phyloP scores from a whole-genome alignment of 2,329 filamentous ascomycete species.

The Trichoderma cornu-damae region DNA sequence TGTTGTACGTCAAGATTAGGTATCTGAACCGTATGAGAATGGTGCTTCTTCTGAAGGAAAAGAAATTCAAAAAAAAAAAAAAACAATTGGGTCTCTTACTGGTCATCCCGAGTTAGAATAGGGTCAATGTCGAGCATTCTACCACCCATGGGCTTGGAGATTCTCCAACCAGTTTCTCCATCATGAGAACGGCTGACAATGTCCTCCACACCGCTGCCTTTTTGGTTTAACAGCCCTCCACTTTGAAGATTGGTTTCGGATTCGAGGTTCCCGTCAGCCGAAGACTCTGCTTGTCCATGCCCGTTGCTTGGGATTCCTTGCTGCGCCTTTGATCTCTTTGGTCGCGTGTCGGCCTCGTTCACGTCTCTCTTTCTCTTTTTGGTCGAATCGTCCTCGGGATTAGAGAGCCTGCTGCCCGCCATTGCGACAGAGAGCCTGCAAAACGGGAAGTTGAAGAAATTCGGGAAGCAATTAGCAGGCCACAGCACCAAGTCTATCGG shows the following conservation, averaged over 20 bases:
- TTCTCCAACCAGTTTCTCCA: conserved; percentile 46
- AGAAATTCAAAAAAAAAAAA: too few species aligned
- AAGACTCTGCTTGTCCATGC: conserved; percentile 2
- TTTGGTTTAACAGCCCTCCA: conserved; percentile 7
- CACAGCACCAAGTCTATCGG: conserved; percentile 19
- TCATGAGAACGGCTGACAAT: conserved; percentile 29
- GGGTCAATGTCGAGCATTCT: conserved; percentile 61
- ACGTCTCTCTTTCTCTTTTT: conserved; percentile 47
- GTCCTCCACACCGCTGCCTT: conserved; percentile 24
- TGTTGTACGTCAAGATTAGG: conserved; percentile 69
- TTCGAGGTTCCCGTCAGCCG: neutral
- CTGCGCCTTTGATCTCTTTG: conserved; percentile 34
- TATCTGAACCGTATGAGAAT: conserved; percentile 45
- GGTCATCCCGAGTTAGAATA: conserved; percentile 56
- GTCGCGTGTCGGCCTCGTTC: conserved; percentile 38
- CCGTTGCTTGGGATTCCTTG: conserved; percentile 23
- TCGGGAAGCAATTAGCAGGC: conserved; percentile 11
- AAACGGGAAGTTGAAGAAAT: neutral
- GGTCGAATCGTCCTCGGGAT: conserved; percentile 34
- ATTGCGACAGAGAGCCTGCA: conserved; percentile 26
- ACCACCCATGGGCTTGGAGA: conserved; percentile 61
- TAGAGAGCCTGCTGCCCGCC: conserved; percentile 33
- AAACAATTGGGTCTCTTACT: conserved; percentile 48
- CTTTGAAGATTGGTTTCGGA: neutral
- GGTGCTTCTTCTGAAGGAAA: neutral